Evolutionary conservation across 108 stramenopile genomes (phyloP).

Genomic region (Schizochytrium sp.): DNA sequence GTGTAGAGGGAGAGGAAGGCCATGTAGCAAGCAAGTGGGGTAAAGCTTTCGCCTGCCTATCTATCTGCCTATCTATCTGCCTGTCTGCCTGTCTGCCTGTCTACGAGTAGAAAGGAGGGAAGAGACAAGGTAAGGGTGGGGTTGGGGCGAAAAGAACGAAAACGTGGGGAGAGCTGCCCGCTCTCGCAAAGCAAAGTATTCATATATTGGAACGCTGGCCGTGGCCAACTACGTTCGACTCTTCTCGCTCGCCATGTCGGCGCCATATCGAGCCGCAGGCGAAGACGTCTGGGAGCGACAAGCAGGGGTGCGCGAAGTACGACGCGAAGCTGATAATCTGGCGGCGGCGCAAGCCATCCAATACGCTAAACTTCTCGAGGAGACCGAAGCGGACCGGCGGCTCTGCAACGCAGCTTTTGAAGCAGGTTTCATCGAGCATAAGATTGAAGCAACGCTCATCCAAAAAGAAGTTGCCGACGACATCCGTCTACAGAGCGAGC

Average conservation of each 20-base stretch:
- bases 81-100: no score
- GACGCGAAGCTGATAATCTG: background rate
- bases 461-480: background rate
- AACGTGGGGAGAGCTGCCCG: no score
- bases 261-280: background rate
- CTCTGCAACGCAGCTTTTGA: background rate
- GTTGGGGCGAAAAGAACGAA: no score
- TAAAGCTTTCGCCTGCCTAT: no score
- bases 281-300: background rate
- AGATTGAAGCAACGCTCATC: background rate
- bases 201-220: no score
- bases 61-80: no score
- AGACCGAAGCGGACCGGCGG: background rate
- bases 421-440: background rate
- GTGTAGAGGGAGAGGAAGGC: no score
- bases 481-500: background rate
- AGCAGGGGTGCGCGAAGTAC: background rate
- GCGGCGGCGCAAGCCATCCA: background rate
- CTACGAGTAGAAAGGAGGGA: no score
- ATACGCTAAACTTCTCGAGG: background rate
- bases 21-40: no score
- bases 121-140: no score
- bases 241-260: background rate
- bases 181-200: no score
- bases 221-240: no score